Conservation (phyloP, 768 basidiomycete species). For the Calocera viscosa region DNA sequence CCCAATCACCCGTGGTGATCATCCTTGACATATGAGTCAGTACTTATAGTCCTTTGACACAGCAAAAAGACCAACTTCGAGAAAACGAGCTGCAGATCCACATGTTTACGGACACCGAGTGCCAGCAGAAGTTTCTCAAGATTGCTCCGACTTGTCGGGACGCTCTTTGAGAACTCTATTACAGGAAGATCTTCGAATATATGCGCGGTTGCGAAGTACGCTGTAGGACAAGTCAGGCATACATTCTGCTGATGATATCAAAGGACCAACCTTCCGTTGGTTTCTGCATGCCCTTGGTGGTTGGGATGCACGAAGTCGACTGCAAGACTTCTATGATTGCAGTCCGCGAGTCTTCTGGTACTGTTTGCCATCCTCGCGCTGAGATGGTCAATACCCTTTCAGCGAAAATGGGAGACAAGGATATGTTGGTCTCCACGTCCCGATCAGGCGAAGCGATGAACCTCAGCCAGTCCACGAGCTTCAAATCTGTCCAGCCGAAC, state of each 20-base stretch:
- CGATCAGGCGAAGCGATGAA: slow-evolving; percentile 43
- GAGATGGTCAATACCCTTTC: slow-evolving; percentile 62
- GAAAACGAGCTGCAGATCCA: slow-evolving; percentile 89
- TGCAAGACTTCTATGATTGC: slow-evolving; percentile 40
- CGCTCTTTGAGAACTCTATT: slow-evolving; percentile 54
- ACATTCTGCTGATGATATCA: too few relatives aligned
- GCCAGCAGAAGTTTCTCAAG: slow-evolving; percentile 58
- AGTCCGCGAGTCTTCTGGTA: slow-evolving; percentile 38
- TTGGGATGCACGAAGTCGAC: slow-evolving; percentile 52
- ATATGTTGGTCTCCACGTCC: slow-evolving; percentile 47
- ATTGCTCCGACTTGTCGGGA: slow-evolving; percentile 44
- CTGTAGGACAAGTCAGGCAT: slow-evolving; percentile 8
- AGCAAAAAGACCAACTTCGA: neutral
- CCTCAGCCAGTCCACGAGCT: slow-evolving; percentile 60
- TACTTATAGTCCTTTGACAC: too few relatives aligned
- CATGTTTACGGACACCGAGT: slow-evolving; percentile 79
- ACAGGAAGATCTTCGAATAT: slow-evolving; percentile 84
- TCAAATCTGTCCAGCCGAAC: slow-evolving; percentile 72
- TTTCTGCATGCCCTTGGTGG: slow-evolving; percentile 54
- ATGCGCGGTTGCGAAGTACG: slow-evolving; percentile 77
- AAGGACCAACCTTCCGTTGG: slow-evolving; percentile 43
- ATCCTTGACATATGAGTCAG: slow-evolving; percentile 37
- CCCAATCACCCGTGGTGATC: slow-evolving; percentile 86
- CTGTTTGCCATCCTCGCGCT: slow-evolving; percentile 57
- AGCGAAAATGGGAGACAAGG: slow-evolving; percentile 55